A percentile compares a stretch with the other conserved stretches of the same genome.
phyloP scores from a whole-genome alignment of 345 rosid species.

The Citrus unshiu region DNA sequence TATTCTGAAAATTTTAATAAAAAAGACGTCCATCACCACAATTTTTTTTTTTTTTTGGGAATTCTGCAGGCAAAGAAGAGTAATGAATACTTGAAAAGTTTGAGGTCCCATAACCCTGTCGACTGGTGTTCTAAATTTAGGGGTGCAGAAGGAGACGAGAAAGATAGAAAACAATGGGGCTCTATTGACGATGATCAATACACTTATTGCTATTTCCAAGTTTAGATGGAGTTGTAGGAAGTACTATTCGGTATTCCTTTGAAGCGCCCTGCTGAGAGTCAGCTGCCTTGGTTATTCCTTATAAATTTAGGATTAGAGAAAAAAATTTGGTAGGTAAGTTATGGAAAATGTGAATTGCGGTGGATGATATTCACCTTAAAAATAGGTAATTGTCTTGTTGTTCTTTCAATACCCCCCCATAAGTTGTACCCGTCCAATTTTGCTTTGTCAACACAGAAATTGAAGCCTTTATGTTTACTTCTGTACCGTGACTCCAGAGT shows the following conservation, averaged over 20 bases:
- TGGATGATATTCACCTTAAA: not conserved
- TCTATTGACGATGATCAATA: no score
- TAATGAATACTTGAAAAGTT: not conserved
- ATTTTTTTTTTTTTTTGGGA: not conserved
- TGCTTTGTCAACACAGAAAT: not conserved
- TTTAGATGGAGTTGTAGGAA: not conserved
- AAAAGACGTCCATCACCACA: not conserved
- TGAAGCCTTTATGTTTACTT: not conserved
- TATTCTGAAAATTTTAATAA: not conserved
- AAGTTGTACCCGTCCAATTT: not conserved
- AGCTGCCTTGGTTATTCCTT: not conserved
- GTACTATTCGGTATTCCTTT: not conserved
- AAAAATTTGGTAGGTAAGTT: not conserved
- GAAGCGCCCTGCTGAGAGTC: not conserved
- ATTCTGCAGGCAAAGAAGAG: conserved; percentile 42
- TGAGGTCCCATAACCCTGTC: not conserved
- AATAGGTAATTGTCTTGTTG: not conserved
- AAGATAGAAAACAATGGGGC: not conserved
- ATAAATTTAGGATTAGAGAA: not conserved
- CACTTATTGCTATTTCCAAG: not conserved
- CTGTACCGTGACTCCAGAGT: not conserved
- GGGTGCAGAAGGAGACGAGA: not conserved
- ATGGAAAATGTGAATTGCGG: not conserved
- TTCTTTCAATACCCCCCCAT: not conserved
- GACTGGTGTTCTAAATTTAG: not conserved